A percentile compares a stretch with the other conserved stretches of the same genome.
Evolutionary conservation across 2,329 filamentous ascomycete genomes (phyloP).

Genomic region (Cordyceps fumosorosea): DNA sequence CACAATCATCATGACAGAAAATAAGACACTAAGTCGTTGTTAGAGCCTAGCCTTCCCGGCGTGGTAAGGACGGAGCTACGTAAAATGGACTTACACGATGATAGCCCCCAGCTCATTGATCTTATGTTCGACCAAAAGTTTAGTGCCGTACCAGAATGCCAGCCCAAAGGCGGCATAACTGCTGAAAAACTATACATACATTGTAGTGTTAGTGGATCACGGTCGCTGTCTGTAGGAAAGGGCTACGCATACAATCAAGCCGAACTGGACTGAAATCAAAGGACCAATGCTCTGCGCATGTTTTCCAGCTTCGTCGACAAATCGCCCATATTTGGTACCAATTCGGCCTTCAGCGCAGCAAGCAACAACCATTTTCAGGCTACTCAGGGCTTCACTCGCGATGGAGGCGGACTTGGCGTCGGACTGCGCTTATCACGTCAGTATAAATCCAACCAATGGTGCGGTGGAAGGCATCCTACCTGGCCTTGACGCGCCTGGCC

Average conservation of each 20-base stretch:
- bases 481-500: conserved; percentile 40
- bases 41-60: not conserved
- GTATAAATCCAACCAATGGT: not conserved
- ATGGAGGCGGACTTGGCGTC: conserved; percentile 47
- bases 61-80: not conserved
- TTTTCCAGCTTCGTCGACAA: conserved; percentile 46
- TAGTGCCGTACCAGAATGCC: conserved; percentile 57
- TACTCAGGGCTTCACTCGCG: conserved; percentile 54
- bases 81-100: conserved; percentile 38
- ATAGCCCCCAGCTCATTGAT: conserved; percentile 47
- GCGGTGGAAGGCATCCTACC: conserved; percentile 19
- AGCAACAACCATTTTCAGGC: conserved; percentile 55
- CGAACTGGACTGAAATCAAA: conserved; percentile 45
- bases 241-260: conserved; percentile 34
- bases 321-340: conserved; percentile 43
- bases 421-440: not conserved
- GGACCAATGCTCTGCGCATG: conserved; percentile 44
- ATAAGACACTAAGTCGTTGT: conserved; percentile 34
- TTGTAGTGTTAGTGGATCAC: conserved; percentile 13
- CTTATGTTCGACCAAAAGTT: conserved; percentile 38
- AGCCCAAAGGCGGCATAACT: conserved; percentile 48
- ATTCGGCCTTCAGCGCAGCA: conserved; percentile 55
- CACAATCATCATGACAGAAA: conserved; percentile 53
- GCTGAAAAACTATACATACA: conserved; percentile 41
- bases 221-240: not conserved